phyloP scores from a whole-genome alignment of 1,284 basidiomycete species.

The Amylostereum areolatum region DNA sequence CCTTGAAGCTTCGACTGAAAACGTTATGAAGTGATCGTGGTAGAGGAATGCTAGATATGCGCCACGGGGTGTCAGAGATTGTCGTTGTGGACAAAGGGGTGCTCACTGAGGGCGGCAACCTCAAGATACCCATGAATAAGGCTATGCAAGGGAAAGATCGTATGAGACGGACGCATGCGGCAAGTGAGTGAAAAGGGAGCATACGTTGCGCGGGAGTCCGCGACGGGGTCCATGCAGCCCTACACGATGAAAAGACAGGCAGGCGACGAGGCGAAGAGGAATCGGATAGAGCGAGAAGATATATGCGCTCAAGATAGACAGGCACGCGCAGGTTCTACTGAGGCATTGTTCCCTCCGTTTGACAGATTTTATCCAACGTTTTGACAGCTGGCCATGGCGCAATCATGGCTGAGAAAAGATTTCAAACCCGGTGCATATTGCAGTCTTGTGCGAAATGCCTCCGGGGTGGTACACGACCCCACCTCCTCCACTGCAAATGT shows the following conservation, averaged over 20 bases:
- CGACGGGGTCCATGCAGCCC: background rate
- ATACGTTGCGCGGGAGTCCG: background rate
- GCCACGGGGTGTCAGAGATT: background rate
- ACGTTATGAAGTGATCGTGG: conserved; percentile 14
- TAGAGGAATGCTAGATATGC: conserved; percentile 8
- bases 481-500: too few species aligned
- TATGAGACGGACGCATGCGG: background rate
- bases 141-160: background rate
- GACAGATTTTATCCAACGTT: too few species aligned
- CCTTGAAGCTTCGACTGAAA: conserved; percentile 28
- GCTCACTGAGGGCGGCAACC: conserved; percentile 6
- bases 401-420: too few species aligned
- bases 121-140: conserved; percentile 2
- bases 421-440: too few species aligned
- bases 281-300: background rate
- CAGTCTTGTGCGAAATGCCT: too few species aligned
- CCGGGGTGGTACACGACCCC: too few species aligned
- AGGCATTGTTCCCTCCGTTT: too few species aligned
- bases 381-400: too few species aligned
- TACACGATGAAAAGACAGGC: background rate
- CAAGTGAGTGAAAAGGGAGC: background rate
- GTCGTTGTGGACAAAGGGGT: background rate
- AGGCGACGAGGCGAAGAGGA: background rate
- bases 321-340: too few species aligned
- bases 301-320: background rate